Evolutionary conservation across 179 eudicot species (phyloP), one percentile per base, ranked within the genome.

Genomic region (Beta corolliflora): DNA sequence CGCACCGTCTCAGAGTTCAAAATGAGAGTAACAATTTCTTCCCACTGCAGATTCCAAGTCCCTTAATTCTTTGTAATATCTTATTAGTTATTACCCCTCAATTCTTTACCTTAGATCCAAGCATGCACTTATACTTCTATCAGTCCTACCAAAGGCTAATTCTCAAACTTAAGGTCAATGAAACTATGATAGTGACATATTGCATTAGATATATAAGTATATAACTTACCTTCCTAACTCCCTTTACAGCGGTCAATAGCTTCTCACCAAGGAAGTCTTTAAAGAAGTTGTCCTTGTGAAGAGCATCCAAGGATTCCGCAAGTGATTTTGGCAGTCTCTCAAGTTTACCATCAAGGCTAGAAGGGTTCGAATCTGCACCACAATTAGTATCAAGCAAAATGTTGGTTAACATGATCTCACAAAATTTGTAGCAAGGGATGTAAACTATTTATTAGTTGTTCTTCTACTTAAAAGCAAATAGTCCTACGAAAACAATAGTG

Each of bases 351-450:
- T 85, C 92, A 77, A 89, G 88, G 83, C 71, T 83, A 53, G 83
- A 86, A 58, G 99, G 98, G 85, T 97, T 91, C 73, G 84, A 89
- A 70, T 92, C 99, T 97, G 92, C 81, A 79, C n/a, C 61, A 80
- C 54, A 82, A 23, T 29, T 14, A 77, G 56, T 60, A 65, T 80
- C 73, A 19, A n/a, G 8, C 13, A 70, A 7, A 18, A 79, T 52
- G 36, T 73, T 8, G 0, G 63, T 61, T 55, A 71, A 31, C 36
- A 79, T 18, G 8, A 60, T 12, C 9, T 11, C 64, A 48, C 23
- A 21, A 45, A 63, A 31, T 29, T 18, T 23, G 41, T 55, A 56
- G 23, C 36, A 7, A 65, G 44, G 69, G 16, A 10, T 29, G 71
- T 67, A 15, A 67, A 67, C 14, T 41, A 44, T 67, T 41, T 67